These are phyloP conservation scores for Purpureocillium takamizusanense DNA, from an alignment of 2,329 filamentous ascomycete species.

Conservation along the genomic window DNA sequence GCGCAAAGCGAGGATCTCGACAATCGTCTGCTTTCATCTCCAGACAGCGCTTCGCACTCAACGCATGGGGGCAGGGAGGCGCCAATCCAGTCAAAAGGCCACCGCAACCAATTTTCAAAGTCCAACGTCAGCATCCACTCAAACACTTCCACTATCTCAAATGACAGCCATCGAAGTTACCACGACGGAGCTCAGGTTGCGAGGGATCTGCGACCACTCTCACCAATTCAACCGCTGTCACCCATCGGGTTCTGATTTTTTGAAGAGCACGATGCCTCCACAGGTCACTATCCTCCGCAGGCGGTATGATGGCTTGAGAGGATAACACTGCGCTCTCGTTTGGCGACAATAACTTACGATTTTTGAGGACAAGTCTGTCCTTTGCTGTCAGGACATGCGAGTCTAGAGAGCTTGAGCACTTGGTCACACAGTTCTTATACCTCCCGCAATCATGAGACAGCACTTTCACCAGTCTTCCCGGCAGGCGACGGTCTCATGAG, in stretches of 20 bases:
- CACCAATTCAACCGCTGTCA: constrained; percentile 58
- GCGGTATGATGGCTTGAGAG: background rate
- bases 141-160: constrained; percentile 32
- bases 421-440: too few species aligned
- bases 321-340: too few species aligned
- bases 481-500: too few species aligned
- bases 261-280: background rate
- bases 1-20: constrained; percentile 9
- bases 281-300: constrained; percentile 4
- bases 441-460: too few species aligned
- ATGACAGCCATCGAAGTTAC: constrained; percentile 35
- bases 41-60: constrained; percentile 52
- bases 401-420: too few species aligned
- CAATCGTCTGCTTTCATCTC: constrained; percentile 39
- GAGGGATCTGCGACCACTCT: constrained; percentile 45
- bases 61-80: constrained; percentile 16
- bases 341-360: too few species aligned
- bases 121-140: constrained; percentile 35
- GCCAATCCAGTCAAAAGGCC: constrained; percentile 29
- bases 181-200: constrained; percentile 15
- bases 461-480: too few species aligned
- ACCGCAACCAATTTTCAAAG: constrained; percentile 28
- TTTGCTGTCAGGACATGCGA: too few species aligned
- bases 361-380: too few species aligned
- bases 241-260: constrained; percentile 45